Conservation (phyloP, 2,329 filamentous ascomycete species). For the Rutstroemia sp. region DNA sequence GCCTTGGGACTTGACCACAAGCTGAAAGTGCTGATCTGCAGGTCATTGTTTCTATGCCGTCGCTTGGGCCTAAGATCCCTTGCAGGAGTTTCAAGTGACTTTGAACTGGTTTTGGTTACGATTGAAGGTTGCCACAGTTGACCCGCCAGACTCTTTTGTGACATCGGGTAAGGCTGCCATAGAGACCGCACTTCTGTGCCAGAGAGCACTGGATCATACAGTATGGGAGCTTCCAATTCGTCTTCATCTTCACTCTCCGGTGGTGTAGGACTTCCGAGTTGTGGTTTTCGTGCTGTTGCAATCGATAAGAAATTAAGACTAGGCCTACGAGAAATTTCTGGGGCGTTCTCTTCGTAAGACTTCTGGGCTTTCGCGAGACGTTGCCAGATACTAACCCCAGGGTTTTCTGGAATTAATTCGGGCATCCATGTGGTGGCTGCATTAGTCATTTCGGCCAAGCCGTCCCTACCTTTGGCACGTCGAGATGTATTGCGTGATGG, state of each 20-base stretch:
- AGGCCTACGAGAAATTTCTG: slow-evolving; percentile 32
- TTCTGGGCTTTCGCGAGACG: slow-evolving; percentile 39
- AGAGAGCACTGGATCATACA: background rate
- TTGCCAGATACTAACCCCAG: slow-evolving; percentile 35
- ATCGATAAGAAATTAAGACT: slow-evolving; percentile 36
- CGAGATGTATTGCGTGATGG: slow-evolving; percentile 32
- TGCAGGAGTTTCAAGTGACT: slow-evolving; percentile 23
- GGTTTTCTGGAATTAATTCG: slow-evolving; percentile 28
- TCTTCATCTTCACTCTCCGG: slow-evolving; percentile 36
- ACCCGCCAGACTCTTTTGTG: slow-evolving; percentile 9
- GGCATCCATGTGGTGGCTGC: slow-evolving; percentile 21
- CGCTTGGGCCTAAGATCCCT: slow-evolving; percentile 22
- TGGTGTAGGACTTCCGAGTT: slow-evolving; percentile 46
- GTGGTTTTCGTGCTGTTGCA: slow-evolving; percentile 27
- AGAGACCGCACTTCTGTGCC: slow-evolving; percentile 8
- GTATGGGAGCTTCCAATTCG: slow-evolving; percentile 1
- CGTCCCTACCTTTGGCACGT: slow-evolving; percentile 32
- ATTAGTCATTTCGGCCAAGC: slow-evolving; percentile 21
- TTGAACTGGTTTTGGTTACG: background rate
- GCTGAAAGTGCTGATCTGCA: slow-evolving; percentile 20
- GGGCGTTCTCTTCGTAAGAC: slow-evolving; percentile 37
- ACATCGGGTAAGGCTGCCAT: slow-evolving; percentile 18
- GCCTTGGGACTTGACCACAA: slow-evolving; percentile 26
- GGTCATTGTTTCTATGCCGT: slow-evolving; percentile 11
- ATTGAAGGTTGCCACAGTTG: slow-evolving; percentile 1